Evolutionary conservation across 106 monocot species (phyloP), one percentile per base, ranked within the genome.

Genomic region (Allium cepa): DNA sequence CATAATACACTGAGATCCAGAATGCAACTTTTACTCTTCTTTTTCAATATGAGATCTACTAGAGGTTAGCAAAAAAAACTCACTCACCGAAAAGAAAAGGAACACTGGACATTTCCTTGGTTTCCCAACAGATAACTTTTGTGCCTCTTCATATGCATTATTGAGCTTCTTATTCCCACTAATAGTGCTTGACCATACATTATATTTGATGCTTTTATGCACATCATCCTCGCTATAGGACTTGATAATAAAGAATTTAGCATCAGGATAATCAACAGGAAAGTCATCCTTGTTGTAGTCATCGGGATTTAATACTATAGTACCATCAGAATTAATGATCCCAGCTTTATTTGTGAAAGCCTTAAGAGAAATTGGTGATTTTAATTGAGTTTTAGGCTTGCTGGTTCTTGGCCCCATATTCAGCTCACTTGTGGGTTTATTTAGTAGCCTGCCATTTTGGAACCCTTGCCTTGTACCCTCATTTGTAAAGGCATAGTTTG

Each of bases 151-250:
- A 75, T 83, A 92, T 10, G 85, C 87, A 80, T 46, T 13, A 46
- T 85, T 78, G 26, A 92, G 61, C 60, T 76, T 92, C 63, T 82
- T 88, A 53, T 88, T 92, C 18, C 92, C 92, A 66, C 72, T 88
- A 9, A 80, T 67, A 14, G 92, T 88, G 71, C 92, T 92, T 26
- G 92, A 88, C 92, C 92, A 92, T 3, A 92, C 82, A 62, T 82
- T 80, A 75, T 92, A 92, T 49, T 92, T 92, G 47, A 92, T 83
- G 65, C 92, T 92, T 80, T 92, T 92, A 51, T 92, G 92, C 53
- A 92, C 85, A 62, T 92, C 92, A 78, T 92, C 92, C 64, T 92
- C 92, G 61, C 92, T 92, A 36, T 92, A 92, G 4, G 92, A 92
- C 52, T 92, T 92, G 22, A 92, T 92, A n/a, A 92, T 80, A 63